These are phyloP conservation scores for Ascochyta koolunga DNA, from an alignment of 2,329 filamentous ascomycete species.

Conservation along the genomic window DNA sequence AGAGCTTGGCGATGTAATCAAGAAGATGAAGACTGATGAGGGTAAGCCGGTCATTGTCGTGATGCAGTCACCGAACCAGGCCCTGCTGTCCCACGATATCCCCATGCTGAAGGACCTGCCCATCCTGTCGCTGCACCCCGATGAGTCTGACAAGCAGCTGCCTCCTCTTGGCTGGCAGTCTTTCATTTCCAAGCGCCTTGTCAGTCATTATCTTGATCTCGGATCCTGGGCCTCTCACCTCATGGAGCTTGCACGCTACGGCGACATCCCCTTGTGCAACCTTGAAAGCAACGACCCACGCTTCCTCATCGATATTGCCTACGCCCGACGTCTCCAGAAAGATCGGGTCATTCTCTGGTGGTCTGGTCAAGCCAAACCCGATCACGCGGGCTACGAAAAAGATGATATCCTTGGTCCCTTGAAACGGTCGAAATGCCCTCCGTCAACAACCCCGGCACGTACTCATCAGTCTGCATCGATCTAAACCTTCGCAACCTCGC, in stretches of 20 bases:
- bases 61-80: constrained; percentile 85
- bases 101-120: constrained; percentile 85
- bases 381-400: constrained; percentile 94
- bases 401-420: constrained; percentile 85
- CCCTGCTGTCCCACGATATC: constrained; percentile 81
- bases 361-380: constrained; percentile 84
- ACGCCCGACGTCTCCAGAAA: constrained; percentile 85
- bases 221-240: constrained; percentile 91
- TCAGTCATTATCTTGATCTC: constrained; percentile 90
- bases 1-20: constrained; percentile 85
- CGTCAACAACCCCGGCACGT: constrained; percentile 91
- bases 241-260: constrained; percentile 85
- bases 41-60: constrained; percentile 80
- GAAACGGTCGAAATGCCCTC: constrained; percentile 88
- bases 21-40: constrained; percentile 89
- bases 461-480: constrained; percentile 95
- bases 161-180: constrained; percentile 94
- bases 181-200: constrained; percentile 82
- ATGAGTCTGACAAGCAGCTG: constrained; percentile 82
- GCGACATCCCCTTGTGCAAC: constrained; percentile 93
- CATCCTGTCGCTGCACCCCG: constrained; percentile 78
- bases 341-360: constrained; percentile 98
- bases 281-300: constrained; percentile 91
- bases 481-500: constrained; percentile 91
- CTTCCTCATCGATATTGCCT: constrained; percentile 94